These are phyloP conservation scores for Eutrema yunnanense DNA, from an alignment of 345 rosid species.

Conservation along the genomic window DNA sequence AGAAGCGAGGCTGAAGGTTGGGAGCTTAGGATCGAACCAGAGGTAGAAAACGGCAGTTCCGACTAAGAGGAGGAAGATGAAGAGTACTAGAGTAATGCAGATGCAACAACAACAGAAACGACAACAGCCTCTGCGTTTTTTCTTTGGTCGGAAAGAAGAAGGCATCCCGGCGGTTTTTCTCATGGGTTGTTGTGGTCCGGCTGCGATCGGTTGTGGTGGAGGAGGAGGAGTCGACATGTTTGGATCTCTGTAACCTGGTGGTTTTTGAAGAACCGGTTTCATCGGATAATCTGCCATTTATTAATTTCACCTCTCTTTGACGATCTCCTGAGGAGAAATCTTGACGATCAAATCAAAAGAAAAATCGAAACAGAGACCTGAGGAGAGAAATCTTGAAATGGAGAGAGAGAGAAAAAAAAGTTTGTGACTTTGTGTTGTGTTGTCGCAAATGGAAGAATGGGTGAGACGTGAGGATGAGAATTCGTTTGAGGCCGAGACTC, in stretches of 20 bases:
- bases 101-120: slow-evolving; percentile 54
- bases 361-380: not conserved
- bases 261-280: slow-evolving; percentile 54
- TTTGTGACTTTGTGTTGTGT: not conserved
- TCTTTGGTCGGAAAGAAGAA: slow-evolving; percentile 41
- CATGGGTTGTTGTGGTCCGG: slow-evolving; percentile 18
- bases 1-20: slow-evolving; percentile 57
- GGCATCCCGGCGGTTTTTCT: slow-evolving; percentile 40
- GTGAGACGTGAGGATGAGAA: slow-evolving; percentile 7
- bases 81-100: slow-evolving; percentile 29
- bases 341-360: not conserved
- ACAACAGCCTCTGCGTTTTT: slow-evolving; percentile 39
- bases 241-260: slow-evolving; percentile 73
- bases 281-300: slow-evolving; percentile 17
- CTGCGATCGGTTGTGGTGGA: slow-evolving; percentile 5
- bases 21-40: slow-evolving; percentile 76
- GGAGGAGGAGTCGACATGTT: slow-evolving; percentile 25
- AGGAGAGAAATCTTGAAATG: slow-evolving; percentile 1
- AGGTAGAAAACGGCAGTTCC: slow-evolving; percentile 46
- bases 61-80: slow-evolving; percentile 35
- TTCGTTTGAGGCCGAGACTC: slow-evolving; percentile 4
- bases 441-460: not conserved
- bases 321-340: not conserved
- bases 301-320: not conserved
- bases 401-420: not conserved